A percentile compares a stretch with the other conserved stretches of the same genome.
These are phyloP conservation scores for Sideroxylon spinosum DNA, from an alignment of 179 eudicot genomes.

Conservation along the genomic window DNA sequence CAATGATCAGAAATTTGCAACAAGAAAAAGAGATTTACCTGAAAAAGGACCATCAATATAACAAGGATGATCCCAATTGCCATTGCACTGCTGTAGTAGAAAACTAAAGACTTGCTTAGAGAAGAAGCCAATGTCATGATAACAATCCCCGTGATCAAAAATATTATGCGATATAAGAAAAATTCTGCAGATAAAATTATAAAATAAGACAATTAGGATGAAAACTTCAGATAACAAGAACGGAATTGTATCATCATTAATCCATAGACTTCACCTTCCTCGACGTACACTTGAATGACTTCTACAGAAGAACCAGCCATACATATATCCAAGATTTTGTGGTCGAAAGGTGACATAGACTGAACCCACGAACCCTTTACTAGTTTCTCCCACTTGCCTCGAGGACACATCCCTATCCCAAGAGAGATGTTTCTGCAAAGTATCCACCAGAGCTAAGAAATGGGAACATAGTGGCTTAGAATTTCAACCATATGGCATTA, in stretches of 20 bases:
- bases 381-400: constrained; percentile 70
- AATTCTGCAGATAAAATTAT: constrained; percentile 49
- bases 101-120: constrained; percentile 76
- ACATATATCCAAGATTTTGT: constrained; percentile 70
- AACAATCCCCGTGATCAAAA: constrained; percentile 60
- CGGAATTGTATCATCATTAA: neutral
- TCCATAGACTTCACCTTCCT: constrained; percentile 55
- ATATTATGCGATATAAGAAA: constrained; percentile 54
- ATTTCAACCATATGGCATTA: neutral
- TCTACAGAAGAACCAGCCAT: constrained; percentile 42
- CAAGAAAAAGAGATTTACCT: constrained; percentile 38
- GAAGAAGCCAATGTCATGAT: constrained; percentile 57
- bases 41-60: constrained; percentile 80
- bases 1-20: neutral
- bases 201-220: neutral
- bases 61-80: constrained; percentile 76
- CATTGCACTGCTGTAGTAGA: constrained; percentile 96
- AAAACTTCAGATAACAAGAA: neutral
- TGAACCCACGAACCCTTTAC: constrained; percentile 60
- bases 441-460: neutral
- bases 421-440: constrained; percentile 67
- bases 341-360: constrained; percentile 88
- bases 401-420: constrained; percentile 83
- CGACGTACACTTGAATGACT: constrained; percentile 47
- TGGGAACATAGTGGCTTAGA: neutral